Conservation (phyloP, 352 stramenopile species). For the Chrysophaeum taylorii region DNA sequence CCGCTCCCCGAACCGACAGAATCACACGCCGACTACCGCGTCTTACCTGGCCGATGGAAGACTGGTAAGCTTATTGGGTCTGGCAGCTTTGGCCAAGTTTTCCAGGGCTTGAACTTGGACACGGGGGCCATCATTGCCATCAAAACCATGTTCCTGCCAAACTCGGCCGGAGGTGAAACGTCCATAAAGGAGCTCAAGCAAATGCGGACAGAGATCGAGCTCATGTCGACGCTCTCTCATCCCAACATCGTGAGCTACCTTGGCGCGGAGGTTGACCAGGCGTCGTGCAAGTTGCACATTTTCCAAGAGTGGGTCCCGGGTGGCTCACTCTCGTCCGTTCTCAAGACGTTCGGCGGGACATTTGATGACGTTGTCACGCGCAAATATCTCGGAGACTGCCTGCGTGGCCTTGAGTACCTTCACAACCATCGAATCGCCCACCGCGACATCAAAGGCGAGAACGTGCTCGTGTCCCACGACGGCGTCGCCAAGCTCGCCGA, state of each 20-base stretch:
- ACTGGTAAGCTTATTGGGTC: slow-evolving; percentile 80
- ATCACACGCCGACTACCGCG: too few relatives aligned
- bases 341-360: slow-evolving; percentile 85
- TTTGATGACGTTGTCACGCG: slow-evolving; percentile 54
- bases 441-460: slow-evolving; percentile 78
- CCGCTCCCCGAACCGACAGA: too few relatives aligned
- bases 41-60: slow-evolving; percentile 72
- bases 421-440: slow-evolving; percentile 79
- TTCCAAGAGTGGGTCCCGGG: slow-evolving; percentile 91
- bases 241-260: slow-evolving; percentile 86
- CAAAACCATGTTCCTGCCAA: slow-evolving; percentile 52
- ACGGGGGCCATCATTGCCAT: slow-evolving; percentile 76
- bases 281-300: slow-evolving; percentile 70
- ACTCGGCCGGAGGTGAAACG: too few relatives aligned
- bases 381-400: slow-evolving; percentile 76
- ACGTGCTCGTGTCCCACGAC: slow-evolving; percentile 83
- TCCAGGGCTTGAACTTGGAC: slow-evolving; percentile 78
- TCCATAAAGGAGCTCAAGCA: slow-evolving; percentile 28
- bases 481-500: slow-evolving; percentile 83
- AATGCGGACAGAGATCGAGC: slow-evolving; percentile 65
- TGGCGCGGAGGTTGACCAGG: slow-evolving; percentile 68
- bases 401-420: slow-evolving; percentile 73
- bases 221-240: slow-evolving; percentile 84
- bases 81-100: slow-evolving; percentile 85
- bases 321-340: slow-evolving; percentile 73